Base-by-base conservation (phyloP, 352 stramenopile genomes). In the Pythium pyrilobum region DNA sequence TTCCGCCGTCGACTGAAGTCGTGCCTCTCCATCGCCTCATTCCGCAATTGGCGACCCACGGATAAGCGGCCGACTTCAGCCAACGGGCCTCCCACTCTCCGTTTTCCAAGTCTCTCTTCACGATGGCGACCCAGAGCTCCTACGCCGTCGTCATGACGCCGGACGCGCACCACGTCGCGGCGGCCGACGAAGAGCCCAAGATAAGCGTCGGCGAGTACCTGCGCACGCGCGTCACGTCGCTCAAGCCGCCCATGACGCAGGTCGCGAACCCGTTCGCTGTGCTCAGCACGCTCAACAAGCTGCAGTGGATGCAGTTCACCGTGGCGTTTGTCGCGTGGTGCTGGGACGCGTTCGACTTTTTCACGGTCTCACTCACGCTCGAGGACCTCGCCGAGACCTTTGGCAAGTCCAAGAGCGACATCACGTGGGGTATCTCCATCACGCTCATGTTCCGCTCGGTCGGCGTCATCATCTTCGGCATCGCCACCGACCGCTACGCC, bases 271-370 rank as follows among this genome's bases (percentile, higher is more conserved):
- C 49, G 11, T 41, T 56, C 49, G 39, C 12, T n/a, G 20, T 56
- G 27, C 28, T 56, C 5, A n/a, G 24, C 3, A 15, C 6, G 18
- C 38, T 56, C 37, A 56, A 48, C 38, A 28, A 16, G 12, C 37
- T 48, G 10, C 37, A 56, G 28, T 56, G 49, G 49, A 9, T 48
- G 1, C 39, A 56, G 18, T 56, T 48, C 20, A 20, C 25, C 37
- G 49, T 48, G 36, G 49, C 49, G 3, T 80, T 80, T 44, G n/a
- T 56, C 9, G 59, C 67, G 13, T 80, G 71, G 67, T 64, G 55
- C 13, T 80, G 67, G 71, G 71, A 80, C 40, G 71, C 65, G 6
- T 80, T 80, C 40, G 71, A 80, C 56, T 80, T 80, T 66, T 80
- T 80, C 65, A 80, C 71, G 15, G 71, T 77, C 34, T 75, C 71